A percentile compares a stretch with the other conserved stretches of the same genome.
These are phyloP conservation scores for Mucor racemosus DNA, from an alignment of 371 early-diverging fungal genomes.

Conservation along the genomic window DNA sequence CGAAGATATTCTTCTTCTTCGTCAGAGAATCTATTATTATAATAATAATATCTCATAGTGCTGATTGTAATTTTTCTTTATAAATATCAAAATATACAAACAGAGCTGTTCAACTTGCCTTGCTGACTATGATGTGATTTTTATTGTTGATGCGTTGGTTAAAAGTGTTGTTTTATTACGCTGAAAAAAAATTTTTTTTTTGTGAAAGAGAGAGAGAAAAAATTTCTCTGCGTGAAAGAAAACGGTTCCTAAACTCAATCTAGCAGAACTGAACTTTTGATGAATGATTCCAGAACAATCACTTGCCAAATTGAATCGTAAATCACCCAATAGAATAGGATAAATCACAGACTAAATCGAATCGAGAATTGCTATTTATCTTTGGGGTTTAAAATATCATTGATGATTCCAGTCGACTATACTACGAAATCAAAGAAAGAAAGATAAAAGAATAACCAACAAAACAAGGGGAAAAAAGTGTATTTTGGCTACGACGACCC, in stretches of 20 bases:
- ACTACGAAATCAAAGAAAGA: not conserved
- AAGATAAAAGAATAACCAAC: not conserved
- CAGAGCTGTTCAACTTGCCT: not conserved
- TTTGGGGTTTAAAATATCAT: no score
- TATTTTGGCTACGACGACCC: constrained; percentile 2
- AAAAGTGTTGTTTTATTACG: not conserved
- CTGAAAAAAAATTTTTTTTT: no score
- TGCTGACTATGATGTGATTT: no score
- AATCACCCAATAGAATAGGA: not conserved
- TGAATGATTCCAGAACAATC: not conserved
- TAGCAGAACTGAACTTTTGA: not conserved
- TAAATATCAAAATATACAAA: not conserved
- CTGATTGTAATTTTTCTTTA: not conserved
- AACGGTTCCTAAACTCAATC: not conserved
- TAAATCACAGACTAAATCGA: not conserved
- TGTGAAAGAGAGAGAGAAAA: no score
- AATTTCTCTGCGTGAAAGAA: not conserved
- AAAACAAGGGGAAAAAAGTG: constrained; percentile 2
- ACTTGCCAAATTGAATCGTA: not conserved
- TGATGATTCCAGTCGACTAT: not conserved
- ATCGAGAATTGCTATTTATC: not conserved
- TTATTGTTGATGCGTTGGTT: no score
- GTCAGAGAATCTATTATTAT: not conserved
- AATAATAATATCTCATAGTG: constrained; percentile 1
- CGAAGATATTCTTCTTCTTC: not conserved